Conservation (phyloP, 2,329 filamentous ascomycete species). For the Trichoderma guizhouense region DNA sequence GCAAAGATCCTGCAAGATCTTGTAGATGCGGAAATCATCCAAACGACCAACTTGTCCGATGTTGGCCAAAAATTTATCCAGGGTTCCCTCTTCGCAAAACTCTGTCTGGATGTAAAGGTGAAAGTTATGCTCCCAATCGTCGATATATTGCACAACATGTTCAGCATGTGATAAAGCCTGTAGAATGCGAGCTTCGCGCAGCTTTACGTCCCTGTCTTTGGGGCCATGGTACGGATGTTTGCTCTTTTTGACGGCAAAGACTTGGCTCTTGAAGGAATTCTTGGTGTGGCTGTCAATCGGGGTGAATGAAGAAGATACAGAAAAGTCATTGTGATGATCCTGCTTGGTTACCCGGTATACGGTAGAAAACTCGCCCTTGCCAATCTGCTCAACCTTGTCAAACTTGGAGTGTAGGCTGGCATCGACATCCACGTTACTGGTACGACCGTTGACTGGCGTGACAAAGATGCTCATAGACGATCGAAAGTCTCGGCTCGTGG, state of each 20-base stretch:
- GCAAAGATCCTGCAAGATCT: constrained; percentile 84
- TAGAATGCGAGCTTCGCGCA: constrained; percentile 79
- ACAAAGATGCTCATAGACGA: constrained; percentile 56
- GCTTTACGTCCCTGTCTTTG: constrained; percentile 76
- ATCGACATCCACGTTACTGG: constrained; percentile 69
- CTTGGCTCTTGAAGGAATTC: constrained; percentile 52
- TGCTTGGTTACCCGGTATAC: constrained; percentile 72
- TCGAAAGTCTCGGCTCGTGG: constrained; percentile 52
- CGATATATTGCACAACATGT: constrained; percentile 78
- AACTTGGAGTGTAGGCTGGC: constrained; percentile 71
- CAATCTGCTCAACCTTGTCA: constrained; percentile 73
- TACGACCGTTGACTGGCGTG: constrained; percentile 66
- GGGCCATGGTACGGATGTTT: constrained; percentile 74
- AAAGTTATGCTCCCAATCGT: constrained; percentile 82
- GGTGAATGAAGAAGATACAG: constrained; percentile 44
- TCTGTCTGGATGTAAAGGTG: constrained; percentile 97
- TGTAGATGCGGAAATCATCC: constrained; percentile 98
- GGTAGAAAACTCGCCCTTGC: constrained; percentile 87
- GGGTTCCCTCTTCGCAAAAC: constrained; percentile 89
- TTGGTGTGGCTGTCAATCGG: constrained; percentile 48
- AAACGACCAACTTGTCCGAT: constrained; percentile 80
- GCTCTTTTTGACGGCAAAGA: constrained; percentile 94
- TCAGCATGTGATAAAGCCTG: constrained; percentile 74
- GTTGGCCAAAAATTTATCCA: constrained; percentile 80
- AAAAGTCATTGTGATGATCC: constrained; percentile 32